Base-by-base conservation (phyloP, 768 basidiomycete species). In the Sarcodon sp. region DNA sequence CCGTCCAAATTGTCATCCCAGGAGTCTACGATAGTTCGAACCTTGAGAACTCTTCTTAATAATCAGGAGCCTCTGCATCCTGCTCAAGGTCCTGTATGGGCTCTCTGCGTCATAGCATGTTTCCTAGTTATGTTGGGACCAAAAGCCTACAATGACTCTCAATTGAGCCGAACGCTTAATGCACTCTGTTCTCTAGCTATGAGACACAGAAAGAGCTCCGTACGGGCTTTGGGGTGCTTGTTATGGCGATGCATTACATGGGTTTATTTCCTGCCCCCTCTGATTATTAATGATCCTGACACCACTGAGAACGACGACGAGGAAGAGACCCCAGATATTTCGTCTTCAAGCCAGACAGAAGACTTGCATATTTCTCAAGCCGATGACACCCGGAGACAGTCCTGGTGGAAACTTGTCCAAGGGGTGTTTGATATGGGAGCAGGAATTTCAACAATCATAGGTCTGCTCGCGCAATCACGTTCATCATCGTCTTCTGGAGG, bases 81-180 rank as follows among this genome's bases (percentile, higher is more conserved):
- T 7, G 82, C 84, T 1, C 80, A 87, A 55, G 84, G 85, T 1
- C 85, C 87, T 7, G 78, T 83, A 1, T 89, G 87, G 87, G 80
- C 74, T 4, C 66, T 86, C 47, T 74, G 73, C 50, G 80, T 87
- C 33, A 64, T 87, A 1, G 77, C 80, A 0, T 69, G 71, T 51
- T 64, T 88, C 46, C 68, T 85, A 43, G 76, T 81, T 35, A 65
- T 89, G n/a, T 68, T 85, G 3, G 76, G 82, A 1, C 71, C 80
- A 3, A 64, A 65, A 3, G 63, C 83, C 18, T 75, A 63, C 50
- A 65, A 67, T 35, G 67, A 76, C 47, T 47, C 57, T 33, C 66
- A 66, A 44, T 59, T 76, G 16, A 68, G 68, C 33, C 69, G 73
- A 10, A 63, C 66, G 27, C 58, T 84, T 13, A 66, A 69, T 11